These are phyloP conservation scores for Tetrahymena malaccensis DNA, from an alignment of 73 alveolate species.

Conservation along the genomic window DNA sequence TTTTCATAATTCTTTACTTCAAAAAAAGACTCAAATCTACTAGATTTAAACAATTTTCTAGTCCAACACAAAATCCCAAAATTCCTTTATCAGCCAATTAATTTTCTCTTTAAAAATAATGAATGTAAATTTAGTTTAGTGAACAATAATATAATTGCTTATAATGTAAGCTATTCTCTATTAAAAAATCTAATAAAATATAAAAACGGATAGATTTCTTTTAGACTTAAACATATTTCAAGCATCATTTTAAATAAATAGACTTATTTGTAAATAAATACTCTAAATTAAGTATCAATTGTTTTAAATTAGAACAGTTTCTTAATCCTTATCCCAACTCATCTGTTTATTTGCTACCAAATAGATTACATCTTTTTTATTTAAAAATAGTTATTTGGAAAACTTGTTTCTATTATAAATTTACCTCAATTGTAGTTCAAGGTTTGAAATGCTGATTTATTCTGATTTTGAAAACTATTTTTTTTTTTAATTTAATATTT, in stretches of 20 bases:
- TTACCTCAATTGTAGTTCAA: background rate
- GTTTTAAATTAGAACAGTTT: background rate
- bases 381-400: too few relatives aligned
- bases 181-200: too few relatives aligned
- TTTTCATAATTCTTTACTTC: background rate
- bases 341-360: background rate
- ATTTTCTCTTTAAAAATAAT: background rate
- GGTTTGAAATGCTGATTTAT: background rate
- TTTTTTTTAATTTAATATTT: too few relatives aligned
- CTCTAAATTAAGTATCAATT: background rate
- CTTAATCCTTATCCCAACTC: background rate
- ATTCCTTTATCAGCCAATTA: background rate
- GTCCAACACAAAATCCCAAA: background rate
- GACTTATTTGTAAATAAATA: too few relatives aligned
- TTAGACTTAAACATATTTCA: too few relatives aligned
- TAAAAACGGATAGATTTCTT: too few relatives aligned
- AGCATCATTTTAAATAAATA: too few relatives aligned
- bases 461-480: background rate
- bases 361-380: background rate
- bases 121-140: too few relatives aligned
- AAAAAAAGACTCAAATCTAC: background rate
- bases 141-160: too few relatives aligned
- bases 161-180: too few relatives aligned
- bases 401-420: too few relatives aligned
- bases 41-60: background rate